These are phyloP conservation scores for Russula lepida DNA, from an alignment of 768 basidiomycete genomes.

Conservation along the genomic window DNA sequence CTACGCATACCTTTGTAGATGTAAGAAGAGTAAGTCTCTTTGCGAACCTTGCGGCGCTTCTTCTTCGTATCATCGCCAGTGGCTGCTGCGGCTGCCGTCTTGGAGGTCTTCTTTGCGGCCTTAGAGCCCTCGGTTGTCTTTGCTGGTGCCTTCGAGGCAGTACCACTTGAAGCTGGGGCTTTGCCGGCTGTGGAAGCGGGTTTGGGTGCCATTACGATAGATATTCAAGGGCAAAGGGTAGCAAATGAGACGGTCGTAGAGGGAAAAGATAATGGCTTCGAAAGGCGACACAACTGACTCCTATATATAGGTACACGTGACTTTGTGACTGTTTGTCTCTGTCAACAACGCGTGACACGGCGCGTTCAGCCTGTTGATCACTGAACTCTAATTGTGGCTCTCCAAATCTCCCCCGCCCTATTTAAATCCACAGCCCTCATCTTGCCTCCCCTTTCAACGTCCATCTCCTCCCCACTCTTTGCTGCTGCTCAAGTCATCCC, in stretches of 20 bases:
- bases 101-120: slow-evolving; percentile 52
- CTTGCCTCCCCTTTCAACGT: neutral
- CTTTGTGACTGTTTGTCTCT: slow-evolving; percentile 25
- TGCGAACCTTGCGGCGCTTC: slow-evolving; percentile 78
- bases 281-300: slow-evolving; percentile 1
- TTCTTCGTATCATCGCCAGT: slow-evolving; percentile 68
- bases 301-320: slow-evolving; percentile 15
- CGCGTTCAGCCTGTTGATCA: slow-evolving; percentile 33
- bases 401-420: slow-evolving; percentile 15
- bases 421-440: slow-evolving; percentile 22
- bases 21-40: slow-evolving; percentile 92
- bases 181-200: slow-evolving; percentile 81
- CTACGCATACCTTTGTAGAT: slow-evolving; percentile 74
- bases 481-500: neutral
- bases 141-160: slow-evolving; percentile 52
- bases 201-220: slow-evolving; percentile 51
- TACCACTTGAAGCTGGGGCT: slow-evolving; percentile 59
- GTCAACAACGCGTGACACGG: slow-evolving; percentile 20
- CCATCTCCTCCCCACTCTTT: neutral
- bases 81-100: slow-evolving; percentile 46
- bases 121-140: slow-evolving; percentile 42
- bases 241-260: slow-evolving; percentile 2
- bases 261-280: slow-evolving; percentile 1
- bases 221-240: slow-evolving; percentile 9
- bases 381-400: slow-evolving; percentile 29